Conservation (phyloP, 2,329 filamentous ascomycete genomes). For the Meredithiella fracta region DNA sequence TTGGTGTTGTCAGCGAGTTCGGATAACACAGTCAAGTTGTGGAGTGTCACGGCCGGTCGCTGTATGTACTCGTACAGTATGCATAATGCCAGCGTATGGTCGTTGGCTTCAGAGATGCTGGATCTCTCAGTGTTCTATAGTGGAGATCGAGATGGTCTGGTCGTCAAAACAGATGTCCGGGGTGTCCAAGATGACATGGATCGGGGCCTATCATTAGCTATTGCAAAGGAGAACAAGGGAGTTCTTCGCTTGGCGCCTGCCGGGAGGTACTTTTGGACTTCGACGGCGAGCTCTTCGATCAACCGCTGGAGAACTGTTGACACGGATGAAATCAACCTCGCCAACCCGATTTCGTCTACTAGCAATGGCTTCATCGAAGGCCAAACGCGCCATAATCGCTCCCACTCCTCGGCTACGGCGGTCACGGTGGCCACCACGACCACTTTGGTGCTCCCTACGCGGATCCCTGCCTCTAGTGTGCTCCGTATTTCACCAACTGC, state of each 20-base stretch:
- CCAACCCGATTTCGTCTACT: conserved; percentile 17
- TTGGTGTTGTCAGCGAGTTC: conserved; percentile 88
- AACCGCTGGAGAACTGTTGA: conserved; percentile 84
- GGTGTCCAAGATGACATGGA: conserved; percentile 52
- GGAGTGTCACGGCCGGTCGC: conserved; percentile 85
- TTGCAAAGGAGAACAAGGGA: conserved; percentile 80
- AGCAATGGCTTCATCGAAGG: background rate
- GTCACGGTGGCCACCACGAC: conserved; percentile 21
- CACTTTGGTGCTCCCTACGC: conserved; percentile 28
- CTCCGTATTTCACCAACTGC: conserved; percentile 74
- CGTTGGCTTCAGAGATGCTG: conserved; percentile 75
- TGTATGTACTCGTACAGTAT: conserved; percentile 98
- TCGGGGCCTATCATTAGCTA: conserved; percentile 75
- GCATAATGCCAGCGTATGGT: conserved; percentile 98
- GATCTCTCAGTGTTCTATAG: conserved; percentile 85
- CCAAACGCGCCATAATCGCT: conserved; percentile 2
- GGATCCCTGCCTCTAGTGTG: conserved; percentile 63
- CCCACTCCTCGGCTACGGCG: conserved; percentile 7
- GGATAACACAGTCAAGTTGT: conserved; percentile 94
- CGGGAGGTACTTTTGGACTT: conserved; percentile 73
- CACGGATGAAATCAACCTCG: conserved; percentile 54
- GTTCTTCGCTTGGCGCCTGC: conserved; percentile 52
- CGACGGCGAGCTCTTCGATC: conserved; percentile 78
- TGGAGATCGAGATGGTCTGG: conserved; percentile 73
- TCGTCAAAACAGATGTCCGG: conserved; percentile 91